A percentile compares a stretch with the other conserved stretches of the same genome.
Conservation (phyloP, 2,329 filamentous ascomycete genomes). For the Arthrobotrys sinensis region DNA sequence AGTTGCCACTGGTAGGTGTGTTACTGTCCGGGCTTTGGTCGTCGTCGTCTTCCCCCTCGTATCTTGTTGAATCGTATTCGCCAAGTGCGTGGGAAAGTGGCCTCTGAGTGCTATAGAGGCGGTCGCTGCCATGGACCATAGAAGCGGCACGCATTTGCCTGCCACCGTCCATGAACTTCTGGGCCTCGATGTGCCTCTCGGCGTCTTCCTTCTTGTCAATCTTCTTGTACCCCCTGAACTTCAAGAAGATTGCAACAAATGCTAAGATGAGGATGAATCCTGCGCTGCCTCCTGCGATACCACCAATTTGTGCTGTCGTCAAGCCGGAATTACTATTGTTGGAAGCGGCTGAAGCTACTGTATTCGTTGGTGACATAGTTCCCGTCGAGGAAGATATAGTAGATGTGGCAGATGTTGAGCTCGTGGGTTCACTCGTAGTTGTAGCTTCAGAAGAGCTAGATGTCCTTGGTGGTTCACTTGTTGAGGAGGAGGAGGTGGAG, state of each 20-base stretch:
- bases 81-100: constrained; percentile 58
- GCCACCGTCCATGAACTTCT: constrained; percentile 58
- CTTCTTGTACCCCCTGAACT: constrained; percentile 46
- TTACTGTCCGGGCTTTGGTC: constrained; percentile 18
- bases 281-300: constrained; percentile 45
- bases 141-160: constrained; percentile 58
- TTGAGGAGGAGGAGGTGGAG: no score
- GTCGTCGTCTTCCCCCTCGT: constrained; percentile 22
- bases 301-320: constrained; percentile 47
- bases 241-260: constrained; percentile 23
- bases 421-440: constrained; percentile 14
- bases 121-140: constrained; percentile 40
- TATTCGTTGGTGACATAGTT: constrained; percentile 32
- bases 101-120: constrained; percentile 57
- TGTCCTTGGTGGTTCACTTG: constrained; percentile 36
- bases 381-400: constrained; percentile 6
- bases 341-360: constrained; percentile 17
- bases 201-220: constrained; percentile 64
- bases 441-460: constrained; percentile 31
- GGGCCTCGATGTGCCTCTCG: constrained; percentile 33
- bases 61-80: constrained; percentile 51
- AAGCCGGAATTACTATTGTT: constrained; percentile 18
- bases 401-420: constrained; percentile 18
- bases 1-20: constrained; percentile 33
- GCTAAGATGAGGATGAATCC: constrained; percentile 32